Evolutionary conservation across 371 early-diverging fungal species (phyloP).

Genomic region (Syncephalastrum racemosum): DNA sequence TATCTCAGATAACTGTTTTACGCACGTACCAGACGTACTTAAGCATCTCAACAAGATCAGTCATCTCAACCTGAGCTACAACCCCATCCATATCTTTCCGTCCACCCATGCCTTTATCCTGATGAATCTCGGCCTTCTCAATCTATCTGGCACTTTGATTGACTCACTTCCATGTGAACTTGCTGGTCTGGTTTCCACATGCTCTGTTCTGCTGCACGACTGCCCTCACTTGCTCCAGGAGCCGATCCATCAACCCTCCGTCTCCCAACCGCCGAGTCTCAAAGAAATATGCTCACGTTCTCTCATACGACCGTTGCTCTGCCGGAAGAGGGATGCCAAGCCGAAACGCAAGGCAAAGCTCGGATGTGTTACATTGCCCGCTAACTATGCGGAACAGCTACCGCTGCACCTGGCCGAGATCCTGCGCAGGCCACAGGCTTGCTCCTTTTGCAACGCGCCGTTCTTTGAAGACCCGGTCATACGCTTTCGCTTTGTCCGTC

Average conservation of each 20-base stretch:
- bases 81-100: conserved; percentile 31
- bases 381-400: not conserved
- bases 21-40: conserved; percentile 16
- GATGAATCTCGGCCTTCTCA: conserved; percentile 32
- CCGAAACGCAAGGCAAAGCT: conserved; percentile 1
- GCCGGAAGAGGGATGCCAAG: not conserved
- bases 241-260: not conserved
- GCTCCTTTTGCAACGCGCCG: conserved; percentile 83
- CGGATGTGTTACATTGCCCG: no score
- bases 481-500: conserved; percentile 61
- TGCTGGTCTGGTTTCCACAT: conserved; percentile 9
- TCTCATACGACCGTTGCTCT: not conserved
- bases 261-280: conserved; percentile 22
- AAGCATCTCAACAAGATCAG: conserved; percentile 22
- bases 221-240: conserved; percentile 1
- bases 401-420: conserved; percentile 32
- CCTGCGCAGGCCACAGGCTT: conserved; percentile 57
- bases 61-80: conserved; percentile 53
- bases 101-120: conserved; percentile 10
- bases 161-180: conserved; percentile 34
- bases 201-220: conserved; percentile 6
- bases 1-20: conserved; percentile 30
- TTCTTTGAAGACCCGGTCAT: conserved; percentile 63
- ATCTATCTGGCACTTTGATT: conserved; percentile 32
- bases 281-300: conserved; percentile 20